Percentiles rank a stretch among this genome's conserved stretches.
These are phyloP conservation scores for Phoma sp. DNA, from an alignment of 2,329 filamentous ascomycete genomes.

Conservation along the genomic window DNA sequence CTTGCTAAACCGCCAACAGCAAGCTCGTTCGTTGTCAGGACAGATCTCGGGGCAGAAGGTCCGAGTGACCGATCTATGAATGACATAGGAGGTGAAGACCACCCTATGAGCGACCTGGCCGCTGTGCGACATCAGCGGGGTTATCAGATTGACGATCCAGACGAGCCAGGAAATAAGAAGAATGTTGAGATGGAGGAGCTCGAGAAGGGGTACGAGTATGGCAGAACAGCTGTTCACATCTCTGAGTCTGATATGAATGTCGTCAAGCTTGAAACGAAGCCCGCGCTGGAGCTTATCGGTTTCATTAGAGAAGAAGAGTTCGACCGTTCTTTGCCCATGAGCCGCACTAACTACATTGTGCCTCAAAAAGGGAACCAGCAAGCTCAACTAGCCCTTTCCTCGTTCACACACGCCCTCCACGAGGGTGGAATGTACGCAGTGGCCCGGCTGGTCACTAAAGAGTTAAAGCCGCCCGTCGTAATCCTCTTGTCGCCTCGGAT, in stretches of 20 bases:
- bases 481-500: conserved; percentile 81
- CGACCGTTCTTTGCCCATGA: conserved; percentile 84
- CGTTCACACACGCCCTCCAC: conserved; percentile 83
- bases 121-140: conserved; percentile 77
- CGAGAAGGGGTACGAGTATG: conserved; percentile 94
- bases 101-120: conserved; percentile 57
- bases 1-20: conserved; percentile 75
- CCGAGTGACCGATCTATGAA: conserved; percentile 60
- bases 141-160: conserved; percentile 80
- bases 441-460: conserved; percentile 83
- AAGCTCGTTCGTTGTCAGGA: conserved; percentile 71
- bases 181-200: conserved; percentile 83
- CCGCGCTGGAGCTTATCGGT: conserved; percentile 80
- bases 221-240: conserved; percentile 88
- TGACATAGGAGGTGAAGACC: conserved; percentile 52
- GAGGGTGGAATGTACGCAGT: conserved; percentile 87
- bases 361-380: conserved; percentile 80
- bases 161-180: conserved; percentile 76
- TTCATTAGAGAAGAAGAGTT: conserved; percentile 82
- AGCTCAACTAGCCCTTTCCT: conserved; percentile 83
- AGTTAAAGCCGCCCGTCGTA: conserved; percentile 77
- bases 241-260: conserved; percentile 84
- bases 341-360: conserved; percentile 77
- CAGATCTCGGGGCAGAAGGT: conserved; percentile 55
- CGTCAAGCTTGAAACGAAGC: conserved; percentile 80